These are phyloP conservation scores for Cantharellus cinnabarinus DNA, from an alignment of 768 basidiomycete genomes.

Conservation along the genomic window DNA sequence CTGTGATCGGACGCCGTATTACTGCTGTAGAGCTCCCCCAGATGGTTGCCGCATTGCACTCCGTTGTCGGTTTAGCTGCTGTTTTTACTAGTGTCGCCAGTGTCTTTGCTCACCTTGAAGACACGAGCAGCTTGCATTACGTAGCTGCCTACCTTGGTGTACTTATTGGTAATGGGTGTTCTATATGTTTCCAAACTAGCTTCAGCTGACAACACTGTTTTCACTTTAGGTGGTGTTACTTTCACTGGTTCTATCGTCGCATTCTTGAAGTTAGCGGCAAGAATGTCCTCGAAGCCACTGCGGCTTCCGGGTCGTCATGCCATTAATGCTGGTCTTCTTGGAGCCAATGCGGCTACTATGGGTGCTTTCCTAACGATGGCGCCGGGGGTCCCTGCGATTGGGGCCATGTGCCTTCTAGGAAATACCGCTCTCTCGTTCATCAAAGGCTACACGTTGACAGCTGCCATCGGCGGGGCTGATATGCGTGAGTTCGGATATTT, in stretches of 20 bases:
- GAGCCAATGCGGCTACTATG: constrained; percentile 52
- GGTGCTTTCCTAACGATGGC: constrained; percentile 53
- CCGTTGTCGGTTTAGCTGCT: constrained; percentile 76
- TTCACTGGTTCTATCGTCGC: constrained; percentile 83
- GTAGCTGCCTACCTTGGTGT: constrained; percentile 75
- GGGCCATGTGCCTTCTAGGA: constrained; percentile 55
- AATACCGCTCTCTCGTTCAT: constrained; percentile 64
- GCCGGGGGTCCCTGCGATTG: constrained; percentile 48
- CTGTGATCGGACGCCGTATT: constrained; percentile 60
- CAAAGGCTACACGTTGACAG: constrained; percentile 72
- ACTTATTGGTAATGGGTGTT: constrained; percentile 32
- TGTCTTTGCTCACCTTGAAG: constrained; percentile 36
- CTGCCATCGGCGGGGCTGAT: constrained; percentile 83
- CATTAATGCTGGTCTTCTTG: constrained; percentile 50
- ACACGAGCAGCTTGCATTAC: constrained; percentile 52
- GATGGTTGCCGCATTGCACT: constrained; percentile 63
- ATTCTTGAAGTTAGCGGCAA: constrained; percentile 70
- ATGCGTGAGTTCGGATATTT: constrained; percentile 44
- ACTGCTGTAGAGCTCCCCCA: constrained; percentile 80
- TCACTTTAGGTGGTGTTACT: constrained; percentile 35
- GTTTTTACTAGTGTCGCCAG: constrained; percentile 72
- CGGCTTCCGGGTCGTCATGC: constrained; percentile 58
- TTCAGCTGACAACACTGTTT: neutral
- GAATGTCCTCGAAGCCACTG: constrained; percentile 56
- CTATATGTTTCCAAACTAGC: neutral